phyloP scores from a whole-genome alignment of 2,329 filamentous ascomycete genomes.

The Claviceps sp. region DNA sequence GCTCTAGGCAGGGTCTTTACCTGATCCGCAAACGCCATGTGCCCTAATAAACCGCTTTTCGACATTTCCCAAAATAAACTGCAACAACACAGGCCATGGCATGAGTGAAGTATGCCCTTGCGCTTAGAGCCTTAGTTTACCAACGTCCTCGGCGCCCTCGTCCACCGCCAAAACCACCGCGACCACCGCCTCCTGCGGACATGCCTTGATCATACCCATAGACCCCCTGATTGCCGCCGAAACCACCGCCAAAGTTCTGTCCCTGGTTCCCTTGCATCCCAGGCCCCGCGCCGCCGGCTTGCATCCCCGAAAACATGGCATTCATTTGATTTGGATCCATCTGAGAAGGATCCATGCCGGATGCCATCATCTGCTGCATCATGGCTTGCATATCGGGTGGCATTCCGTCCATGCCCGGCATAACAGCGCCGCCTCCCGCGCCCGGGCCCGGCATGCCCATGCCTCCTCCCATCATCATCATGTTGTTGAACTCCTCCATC shows the following conservation, averaged over 20 bases:
- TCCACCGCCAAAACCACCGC: constrained; percentile 17
- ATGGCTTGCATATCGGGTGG: constrained; percentile 53
- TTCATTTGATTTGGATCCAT: constrained; percentile 48
- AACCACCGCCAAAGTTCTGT: constrained; percentile 38
- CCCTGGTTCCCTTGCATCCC: constrained; percentile 35
- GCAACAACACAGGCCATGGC: not conserved
- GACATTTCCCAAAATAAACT: not conserved
- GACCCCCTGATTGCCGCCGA: constrained; percentile 38
- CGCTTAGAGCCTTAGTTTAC: constrained; percentile 9
- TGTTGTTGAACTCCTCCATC: constrained; percentile 54
- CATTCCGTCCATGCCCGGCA: constrained; percentile 49
- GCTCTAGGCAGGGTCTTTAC: not conserved
- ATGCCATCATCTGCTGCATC: constrained; percentile 58
- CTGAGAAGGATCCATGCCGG: constrained; percentile 51
- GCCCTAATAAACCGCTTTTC: not conserved
- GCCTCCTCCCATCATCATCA: constrained; percentile 52
- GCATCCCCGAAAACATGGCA: constrained; percentile 47
- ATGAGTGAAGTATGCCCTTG: not conserved
- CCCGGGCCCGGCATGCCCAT: constrained; percentile 29
- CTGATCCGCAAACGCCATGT: constrained; percentile 3
- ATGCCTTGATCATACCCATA: constrained; percentile 38
- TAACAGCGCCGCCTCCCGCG: constrained; percentile 22
- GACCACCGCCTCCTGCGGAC: constrained; percentile 24
- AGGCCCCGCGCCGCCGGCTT: constrained; percentile 29
- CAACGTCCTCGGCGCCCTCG: constrained; percentile 19